Evolutionary conservation across 495 filamentous ascomycete species (phyloP).

Genomic region (Cercophora scortea): DNA sequence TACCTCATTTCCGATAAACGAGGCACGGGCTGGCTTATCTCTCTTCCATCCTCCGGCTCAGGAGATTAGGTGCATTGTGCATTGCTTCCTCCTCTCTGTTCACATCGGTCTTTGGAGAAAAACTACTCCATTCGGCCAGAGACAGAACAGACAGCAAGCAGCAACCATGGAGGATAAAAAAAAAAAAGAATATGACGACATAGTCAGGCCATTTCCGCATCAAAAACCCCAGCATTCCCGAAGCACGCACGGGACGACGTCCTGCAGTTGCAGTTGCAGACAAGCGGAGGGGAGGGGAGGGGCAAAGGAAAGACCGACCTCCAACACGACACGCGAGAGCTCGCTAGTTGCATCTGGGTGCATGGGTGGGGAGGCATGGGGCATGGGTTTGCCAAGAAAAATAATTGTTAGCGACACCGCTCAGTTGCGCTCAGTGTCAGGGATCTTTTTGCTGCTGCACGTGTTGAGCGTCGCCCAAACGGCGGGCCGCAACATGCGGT

Average conservation of each 20-base stretch:
- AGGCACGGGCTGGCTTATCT: too few species aligned
- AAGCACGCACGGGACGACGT: not conserved
- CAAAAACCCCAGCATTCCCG: not conserved
- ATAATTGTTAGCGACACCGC: conserved; percentile 5
- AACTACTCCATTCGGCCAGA: too few species aligned
- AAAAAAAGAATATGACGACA: conserved; percentile 11
- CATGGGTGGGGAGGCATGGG: not conserved
- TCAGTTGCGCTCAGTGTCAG: not conserved
- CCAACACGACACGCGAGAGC: not conserved
- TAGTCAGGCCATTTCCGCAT: conserved; percentile 15
- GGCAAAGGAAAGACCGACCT: too few species aligned
- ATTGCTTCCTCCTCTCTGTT: too few species aligned
- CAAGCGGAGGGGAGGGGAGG: not conserved
- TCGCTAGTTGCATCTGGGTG: not conserved
- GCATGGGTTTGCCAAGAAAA: too few species aligned
- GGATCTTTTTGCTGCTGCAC: not conserved
- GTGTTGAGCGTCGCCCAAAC: not conserved
- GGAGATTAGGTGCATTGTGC: too few species aligned
- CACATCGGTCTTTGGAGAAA: too few species aligned
- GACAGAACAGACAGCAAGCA: not conserved
- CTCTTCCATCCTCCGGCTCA: too few species aligned
- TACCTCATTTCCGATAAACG: too few species aligned
- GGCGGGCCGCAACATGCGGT: not conserved
- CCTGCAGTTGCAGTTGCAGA: too few species aligned
- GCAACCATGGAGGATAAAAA: not conserved